Evolutionary conservation across 257 asterid genomes (phyloP), one percentile per base, ranked within the genome.

Genomic region (Nicotiana knightiana): DNA sequence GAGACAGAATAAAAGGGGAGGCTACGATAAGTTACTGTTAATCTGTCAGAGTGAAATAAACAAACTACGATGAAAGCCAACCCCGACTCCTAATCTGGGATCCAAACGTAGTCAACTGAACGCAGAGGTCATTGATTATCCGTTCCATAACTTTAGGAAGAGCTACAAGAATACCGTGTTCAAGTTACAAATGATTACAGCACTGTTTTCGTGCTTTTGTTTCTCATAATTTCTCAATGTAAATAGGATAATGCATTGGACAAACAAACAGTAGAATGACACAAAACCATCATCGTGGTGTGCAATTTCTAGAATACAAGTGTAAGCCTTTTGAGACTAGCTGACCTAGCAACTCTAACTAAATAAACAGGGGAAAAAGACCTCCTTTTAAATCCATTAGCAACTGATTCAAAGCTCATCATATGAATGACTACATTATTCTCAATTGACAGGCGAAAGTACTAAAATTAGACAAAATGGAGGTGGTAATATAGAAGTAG

Each of bases 371-470:
- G 6, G 43, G 43, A 21, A 21, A 6, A 18, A 0, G 30, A 70
- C 37, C 0, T 28, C n/a, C 12, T 46, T 71, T 5, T 46, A 43
- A 53, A 46, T 12, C 21, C 37, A 71, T 46, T 12, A 71, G 26
- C 37, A 71, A 71, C 78, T 6, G 37, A 71, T 6, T 21, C 15
- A 46, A 46, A 71, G 37, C 78, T 71, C 78, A 71, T 12, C 6
- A 0, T 16, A 18, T 46, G 37, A 71, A 71, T 13, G 24, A 70
- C 58, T 1, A 15, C 37, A 24, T 12, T 71, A 71, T 71, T 24
- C 59, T 21, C 84, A 86, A 24, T 67, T 84, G 12, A 86, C 73
- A 83, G 81, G 43, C 77, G 48, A 63, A 83, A 66, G 76, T 24
- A 6, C 84, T 79, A 70, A 58, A 79, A 76, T 51, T 75, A 54